These are phyloP conservation scores for Phlebiopsis gigantea DNA, from an alignment of 768 basidiomycete species.

Conservation along the genomic window DNA sequence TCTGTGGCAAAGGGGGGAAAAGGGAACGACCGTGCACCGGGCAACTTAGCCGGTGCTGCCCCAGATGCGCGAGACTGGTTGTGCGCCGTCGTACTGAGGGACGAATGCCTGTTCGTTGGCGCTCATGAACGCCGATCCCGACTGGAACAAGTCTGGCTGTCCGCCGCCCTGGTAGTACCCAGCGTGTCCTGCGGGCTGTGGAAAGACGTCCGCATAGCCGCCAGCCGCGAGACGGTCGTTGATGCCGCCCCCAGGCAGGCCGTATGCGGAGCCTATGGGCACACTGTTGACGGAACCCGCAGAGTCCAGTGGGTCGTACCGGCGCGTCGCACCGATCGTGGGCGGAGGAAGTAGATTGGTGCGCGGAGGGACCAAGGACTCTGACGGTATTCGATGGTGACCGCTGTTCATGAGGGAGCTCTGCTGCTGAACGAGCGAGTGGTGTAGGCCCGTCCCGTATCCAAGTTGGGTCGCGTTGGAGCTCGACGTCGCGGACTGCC, in stretches of 20 bases:
- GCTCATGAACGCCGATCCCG: not conserved
- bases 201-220: not conserved
- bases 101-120: not conserved
- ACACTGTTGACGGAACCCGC: not conserved
- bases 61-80: constrained; percentile 1
- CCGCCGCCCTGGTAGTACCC: not conserved
- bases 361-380: not conserved
- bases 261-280: not conserved
- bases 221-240: not conserved
- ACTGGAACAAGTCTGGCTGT: not conserved
- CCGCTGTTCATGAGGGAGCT: constrained; percentile 1
- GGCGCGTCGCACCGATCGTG: not conserved
- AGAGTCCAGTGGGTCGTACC: not conserved
- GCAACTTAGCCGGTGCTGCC: constrained; percentile 10
- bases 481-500: not conserved
- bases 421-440: constrained; percentile 1
- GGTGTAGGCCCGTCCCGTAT: not conserved
- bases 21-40: too few species aligned
- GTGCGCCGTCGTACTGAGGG: not conserved
- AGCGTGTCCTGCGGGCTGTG: not conserved
- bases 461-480: not conserved
- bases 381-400: constrained; percentile 7
- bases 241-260: not conserved
- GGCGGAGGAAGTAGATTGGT: not conserved
- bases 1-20: too few species aligned